Evolutionary conservation across 352 stramenopile genomes (phyloP), one percentile per base, ranked within the genome.

Genomic region (Halophytophthora polymorphica): DNA sequence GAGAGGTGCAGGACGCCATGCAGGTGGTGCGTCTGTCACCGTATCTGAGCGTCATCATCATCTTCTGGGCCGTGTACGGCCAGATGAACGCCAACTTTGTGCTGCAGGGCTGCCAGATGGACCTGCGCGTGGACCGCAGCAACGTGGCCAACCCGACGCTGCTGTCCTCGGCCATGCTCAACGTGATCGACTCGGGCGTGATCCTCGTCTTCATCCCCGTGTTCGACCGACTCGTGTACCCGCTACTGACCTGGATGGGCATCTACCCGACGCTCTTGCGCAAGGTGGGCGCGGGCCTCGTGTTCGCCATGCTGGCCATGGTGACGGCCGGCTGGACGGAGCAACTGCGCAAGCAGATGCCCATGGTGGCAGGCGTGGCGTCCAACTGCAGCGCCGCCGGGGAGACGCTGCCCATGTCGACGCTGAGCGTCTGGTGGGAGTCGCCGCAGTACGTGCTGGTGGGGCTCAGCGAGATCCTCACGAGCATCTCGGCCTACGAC

Each of bases 131-230:
- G 3, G 56, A 74, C 43, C 53, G 63, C 2, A 61, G 61, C 19
- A 57, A 62, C 19, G 44, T 37, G 2, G 47, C 22, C 14, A 45
- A 73, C 45, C 59, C 62, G 22, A 80, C 83, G 40, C 51, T 95
- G 45, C 71, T 96, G 49, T 93, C 84, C 17, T 80, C 86, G 6
- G 83, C 88, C 23, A 95, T 93, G 70, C 76, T 96, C 23, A 88
- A 78, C 37, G 78, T 95, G 12, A 72, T 96, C 17, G 86, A 97
- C 61, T 93, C 83, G 15, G 71, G 87, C 12, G 82, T 91, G 15
- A 96, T 97, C 50, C 58, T 97, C 19, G 51, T 96, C 28, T 95
- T 96, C 48, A 95, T 96, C 40, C 88, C 90, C 15, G 66, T 97
- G 18, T 95, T 96, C 40, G 89, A 96, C 56, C 59, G 66, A 8